phyloP scores from a whole-genome alignment of 2,329 filamentous ascomycete species.

The Corynespora cassiicola region DNA sequence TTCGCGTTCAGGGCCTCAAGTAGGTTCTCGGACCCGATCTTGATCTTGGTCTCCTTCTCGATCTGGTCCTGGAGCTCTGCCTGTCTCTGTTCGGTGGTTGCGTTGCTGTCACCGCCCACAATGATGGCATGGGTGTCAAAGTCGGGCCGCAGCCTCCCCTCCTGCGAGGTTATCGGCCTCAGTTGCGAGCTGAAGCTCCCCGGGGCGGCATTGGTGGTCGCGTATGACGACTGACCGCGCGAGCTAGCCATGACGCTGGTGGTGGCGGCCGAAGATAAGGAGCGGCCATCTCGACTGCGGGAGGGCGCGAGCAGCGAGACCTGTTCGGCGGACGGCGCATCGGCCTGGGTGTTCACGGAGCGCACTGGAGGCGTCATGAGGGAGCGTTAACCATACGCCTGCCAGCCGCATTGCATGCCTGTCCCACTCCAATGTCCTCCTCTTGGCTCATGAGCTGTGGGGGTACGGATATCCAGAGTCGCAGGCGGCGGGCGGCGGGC shows the following conservation, averaged over 20 bases:
- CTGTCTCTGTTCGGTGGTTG: slow-evolving; percentile 74
- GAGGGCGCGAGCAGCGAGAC: slow-evolving; percentile 53
- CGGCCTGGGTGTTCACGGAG: slow-evolving; percentile 47
- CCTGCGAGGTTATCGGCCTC: slow-evolving; percentile 73
- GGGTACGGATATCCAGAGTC: slow-evolving; percentile 23
- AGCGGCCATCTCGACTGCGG: slow-evolving; percentile 60
- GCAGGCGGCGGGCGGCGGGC: slow-evolving; percentile 20
- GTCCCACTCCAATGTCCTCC: slow-evolving; percentile 31
- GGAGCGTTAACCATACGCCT: slow-evolving; percentile 45
- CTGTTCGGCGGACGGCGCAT: slow-evolving; percentile 39
- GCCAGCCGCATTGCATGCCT: slow-evolving; percentile 46
- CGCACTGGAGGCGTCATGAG: slow-evolving; percentile 52
- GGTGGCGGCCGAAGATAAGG: slow-evolving; percentile 58
- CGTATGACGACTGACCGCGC: slow-evolving; percentile 70
- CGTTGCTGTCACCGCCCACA: slow-evolving; percentile 67
- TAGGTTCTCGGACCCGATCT: slow-evolving; percentile 96
- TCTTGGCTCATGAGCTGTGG: slow-evolving; percentile 43
- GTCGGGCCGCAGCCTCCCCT: slow-evolving; percentile 65
- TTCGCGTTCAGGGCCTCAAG: slow-evolving; percentile 93
- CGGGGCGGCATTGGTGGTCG: slow-evolving; percentile 67
- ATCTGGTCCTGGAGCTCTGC: slow-evolving; percentile 81
- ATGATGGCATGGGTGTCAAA: slow-evolving; percentile 58
- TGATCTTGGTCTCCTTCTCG: slow-evolving; percentile 97
- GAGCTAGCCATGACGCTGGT: slow-evolving; percentile 66
- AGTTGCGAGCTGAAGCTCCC: slow-evolving; percentile 92